Percentiles rank a stretch among this genome's conserved stretches.
Evolutionary conservation across 352 stramenopile genomes (phyloP).

Genomic region (Globisporangium paddicum): DNA sequence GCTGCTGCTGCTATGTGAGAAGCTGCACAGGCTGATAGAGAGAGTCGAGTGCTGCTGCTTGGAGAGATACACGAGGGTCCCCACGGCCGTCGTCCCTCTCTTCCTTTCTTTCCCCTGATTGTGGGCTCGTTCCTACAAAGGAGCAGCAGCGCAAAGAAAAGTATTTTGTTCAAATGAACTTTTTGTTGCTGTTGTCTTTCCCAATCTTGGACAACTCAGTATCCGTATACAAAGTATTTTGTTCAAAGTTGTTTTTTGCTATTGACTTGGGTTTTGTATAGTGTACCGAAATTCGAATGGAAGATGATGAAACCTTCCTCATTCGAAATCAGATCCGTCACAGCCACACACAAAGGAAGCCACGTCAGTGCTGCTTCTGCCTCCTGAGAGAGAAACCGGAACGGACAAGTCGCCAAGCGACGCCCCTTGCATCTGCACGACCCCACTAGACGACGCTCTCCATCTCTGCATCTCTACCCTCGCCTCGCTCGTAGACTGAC

Average conservation of each 20-base stretch:
- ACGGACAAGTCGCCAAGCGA: background rate
- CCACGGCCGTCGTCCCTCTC: background rate
- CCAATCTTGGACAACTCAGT: too few relatives aligned
- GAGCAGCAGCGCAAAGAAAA: too few relatives aligned
- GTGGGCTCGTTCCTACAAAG: too few relatives aligned
- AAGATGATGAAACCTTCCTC: too few relatives aligned
- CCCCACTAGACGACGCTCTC: background rate
- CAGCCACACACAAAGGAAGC: background rate
- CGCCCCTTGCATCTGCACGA: too few relatives aligned
- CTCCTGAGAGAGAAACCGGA: background rate
- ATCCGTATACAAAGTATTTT: too few relatives aligned
- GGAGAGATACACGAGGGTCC: background rate
- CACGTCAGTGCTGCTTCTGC: background rate
- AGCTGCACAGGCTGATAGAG: background rate
- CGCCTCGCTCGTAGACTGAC: background rate
- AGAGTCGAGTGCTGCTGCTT: background rate
- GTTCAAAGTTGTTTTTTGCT: too few relatives aligned
- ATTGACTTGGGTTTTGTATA: too few relatives aligned
- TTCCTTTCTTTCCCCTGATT: constrained; percentile 1
- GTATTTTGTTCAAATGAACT: too few relatives aligned
- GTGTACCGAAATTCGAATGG: too few relatives aligned
- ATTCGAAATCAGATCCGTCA: background rate
- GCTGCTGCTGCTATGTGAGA: background rate
- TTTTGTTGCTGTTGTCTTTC: too few relatives aligned
- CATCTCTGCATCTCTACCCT: background rate